Base-by-base conservation (phyloP, 495 filamentous ascomycete genomes). In the Penicillium pancosmium region DNA sequence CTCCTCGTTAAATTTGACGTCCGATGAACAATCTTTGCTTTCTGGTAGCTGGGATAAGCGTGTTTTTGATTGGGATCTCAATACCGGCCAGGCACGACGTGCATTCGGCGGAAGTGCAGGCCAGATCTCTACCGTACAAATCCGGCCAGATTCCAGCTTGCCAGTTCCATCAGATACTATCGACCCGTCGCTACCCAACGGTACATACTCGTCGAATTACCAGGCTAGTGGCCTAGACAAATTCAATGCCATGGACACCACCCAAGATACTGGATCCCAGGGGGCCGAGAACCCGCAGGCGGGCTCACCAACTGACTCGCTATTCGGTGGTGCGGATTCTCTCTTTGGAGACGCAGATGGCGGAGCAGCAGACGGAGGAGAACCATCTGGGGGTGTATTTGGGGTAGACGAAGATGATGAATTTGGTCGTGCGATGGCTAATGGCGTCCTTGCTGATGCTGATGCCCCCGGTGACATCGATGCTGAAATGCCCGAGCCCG, bases 1-100 rank as follows among this genome's bases (percentile, higher is more conserved):
- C 27, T 96, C 92, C 12, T 91, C 94, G 21, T 76, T 99, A 16
- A 87, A 83, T 13, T 78, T 99, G 36, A 86, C 90, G 0, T 82
- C 86, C 3, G 92, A 98, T 61, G 94, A 99, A 75, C 85, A 85
- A 65, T 92, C 89, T 31, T 81, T 97, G 38, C 77, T 99, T 4
- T 97, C 92, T 13, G 94, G 94, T 2, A 93, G 92, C 73, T 99
- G 94, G 94, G 94, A 99, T 69, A 97, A 96, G 74, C 85, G 82
- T 16, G 86, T 98, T 8, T 84, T 90, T 50, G 92, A 99, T 66
- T 99, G 94, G 94, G 94, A 99, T 68, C 70, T 99, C 34, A 91
- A 98, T 62, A 94, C 87, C 3, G 95, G 95, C 5, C 82, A 90
- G 63, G 78, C 89, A 15, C 83, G 85, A 50, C 85, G 91, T 27